Percentiles rank a stretch among this genome's conserved stretches.
phyloP scores from a whole-genome alignment of 208 protist genomes.

The Naegleria gruberi region DNA sequence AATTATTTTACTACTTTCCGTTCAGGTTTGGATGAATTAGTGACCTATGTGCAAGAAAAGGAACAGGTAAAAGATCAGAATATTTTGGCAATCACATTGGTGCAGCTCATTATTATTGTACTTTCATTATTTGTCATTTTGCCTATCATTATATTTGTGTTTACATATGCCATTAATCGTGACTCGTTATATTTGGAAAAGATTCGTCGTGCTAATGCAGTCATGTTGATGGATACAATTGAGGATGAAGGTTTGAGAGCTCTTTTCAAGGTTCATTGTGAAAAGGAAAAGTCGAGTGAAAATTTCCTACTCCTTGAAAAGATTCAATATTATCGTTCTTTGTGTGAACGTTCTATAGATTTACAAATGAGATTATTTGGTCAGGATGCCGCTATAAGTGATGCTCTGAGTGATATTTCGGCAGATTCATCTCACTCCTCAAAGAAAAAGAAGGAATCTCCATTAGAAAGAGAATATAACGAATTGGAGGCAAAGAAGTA shows the following conservation, averaged over 20 bases:
- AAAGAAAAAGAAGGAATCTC: not conserved
- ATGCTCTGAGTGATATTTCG: no score
- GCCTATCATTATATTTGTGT: not conserved
- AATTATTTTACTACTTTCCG: not conserved
- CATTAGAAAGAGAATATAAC: not conserved
- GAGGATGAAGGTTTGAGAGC: not conserved
- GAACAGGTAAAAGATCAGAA: not conserved
- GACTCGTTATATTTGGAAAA: not conserved
- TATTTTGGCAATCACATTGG: not conserved
- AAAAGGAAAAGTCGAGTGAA: not conserved
- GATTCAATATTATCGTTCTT: not conserved
- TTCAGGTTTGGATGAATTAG: not conserved
- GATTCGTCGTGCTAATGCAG: not conserved
- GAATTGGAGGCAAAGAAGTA: not conserved
- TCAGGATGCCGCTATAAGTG: no score
- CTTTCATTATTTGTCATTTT: not conserved
- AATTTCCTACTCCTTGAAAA: not conserved
- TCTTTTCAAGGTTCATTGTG: not conserved
- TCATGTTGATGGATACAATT: not conserved
- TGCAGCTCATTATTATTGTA: not conserved
- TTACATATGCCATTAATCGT: not conserved
- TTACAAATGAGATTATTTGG: not conserved
- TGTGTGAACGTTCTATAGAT: not conserved
- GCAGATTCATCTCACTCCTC: not conserved
- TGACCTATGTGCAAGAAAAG: not conserved